These are phyloP conservation scores for Smallanthus sonchifolius DNA, from an alignment of 129 eudicot genomes.

Conservation along the genomic window DNA sequence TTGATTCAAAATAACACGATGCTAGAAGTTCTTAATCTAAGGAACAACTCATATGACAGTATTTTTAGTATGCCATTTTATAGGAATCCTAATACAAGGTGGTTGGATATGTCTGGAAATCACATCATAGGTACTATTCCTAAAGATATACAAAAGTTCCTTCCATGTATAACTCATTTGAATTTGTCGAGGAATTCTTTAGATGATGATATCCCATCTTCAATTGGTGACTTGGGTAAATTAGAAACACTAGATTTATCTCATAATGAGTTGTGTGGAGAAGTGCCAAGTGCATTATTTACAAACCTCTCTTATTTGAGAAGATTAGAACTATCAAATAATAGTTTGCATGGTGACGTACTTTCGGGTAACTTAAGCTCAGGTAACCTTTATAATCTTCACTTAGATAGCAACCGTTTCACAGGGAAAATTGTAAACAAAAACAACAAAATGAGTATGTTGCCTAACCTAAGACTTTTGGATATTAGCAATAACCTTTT, in stretches of 20 bases:
- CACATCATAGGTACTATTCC: conserved; percentile 2
- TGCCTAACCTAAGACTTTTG: neutral
- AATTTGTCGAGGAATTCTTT: conserved; percentile 19
- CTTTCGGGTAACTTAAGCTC: neutral
- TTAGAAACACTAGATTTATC: neutral
- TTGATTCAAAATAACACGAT: conserved; percentile 22
- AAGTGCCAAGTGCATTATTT: conserved; percentile 17
- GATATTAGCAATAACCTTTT: conserved; percentile 23
- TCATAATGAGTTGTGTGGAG: conserved; percentile 22
- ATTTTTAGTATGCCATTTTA: neutral
- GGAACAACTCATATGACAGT: conserved; percentile 10
- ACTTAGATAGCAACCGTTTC: conserved; percentile 18
- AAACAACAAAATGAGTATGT: too few relatives aligned
- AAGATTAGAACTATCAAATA: conserved; percentile 10
- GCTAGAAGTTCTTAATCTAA: conserved; percentile 2
- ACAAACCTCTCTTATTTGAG: neutral
- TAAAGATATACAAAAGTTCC: neutral
- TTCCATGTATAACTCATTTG: neutral
- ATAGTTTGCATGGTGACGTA: conserved; percentile 18
- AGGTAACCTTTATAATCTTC: accelerated
- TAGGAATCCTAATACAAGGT: neutral
- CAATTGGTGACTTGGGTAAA: neutral
- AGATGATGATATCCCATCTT: conserved; percentile 19
- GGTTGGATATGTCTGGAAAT: conserved; percentile 21
- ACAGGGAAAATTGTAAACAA: conserved; percentile 11